Evolutionary conservation across 441 rosid species (phyloP).

Genomic region (Pelargonium australe): DNA sequence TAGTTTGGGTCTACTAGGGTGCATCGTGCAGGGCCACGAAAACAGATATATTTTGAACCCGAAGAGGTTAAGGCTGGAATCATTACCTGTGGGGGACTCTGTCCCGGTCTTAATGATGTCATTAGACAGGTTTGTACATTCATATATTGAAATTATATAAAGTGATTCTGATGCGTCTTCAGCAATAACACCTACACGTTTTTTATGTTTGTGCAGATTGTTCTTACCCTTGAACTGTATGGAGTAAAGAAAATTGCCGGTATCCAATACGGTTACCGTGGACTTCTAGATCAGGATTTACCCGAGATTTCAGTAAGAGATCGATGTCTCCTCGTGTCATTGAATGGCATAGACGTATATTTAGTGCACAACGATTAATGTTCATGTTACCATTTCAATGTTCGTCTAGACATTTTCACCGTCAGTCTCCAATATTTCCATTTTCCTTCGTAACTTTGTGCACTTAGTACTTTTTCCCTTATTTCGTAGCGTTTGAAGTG

Average conservation of each 20-base stretch:
- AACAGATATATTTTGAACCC: neutral
- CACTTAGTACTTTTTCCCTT: neutral
- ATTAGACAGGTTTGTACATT: neutral
- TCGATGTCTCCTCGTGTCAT: neutral
- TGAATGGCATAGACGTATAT: neutral
- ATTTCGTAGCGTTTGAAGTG: neutral
- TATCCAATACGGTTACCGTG: neutral
- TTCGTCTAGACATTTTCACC: no score
- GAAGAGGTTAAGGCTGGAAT: neutral
- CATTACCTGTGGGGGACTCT: neutral
- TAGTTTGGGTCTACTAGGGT: no score
- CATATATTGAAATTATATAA: no score
- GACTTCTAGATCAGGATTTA: neutral
- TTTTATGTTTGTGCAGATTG: neutral
- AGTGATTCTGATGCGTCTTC: no score
- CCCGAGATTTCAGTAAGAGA: constrained; percentile 1
- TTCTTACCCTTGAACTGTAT: neutral
- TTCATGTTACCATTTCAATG: no score
- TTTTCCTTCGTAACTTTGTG: no score
- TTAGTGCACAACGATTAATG: no score
- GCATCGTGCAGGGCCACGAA: neutral
- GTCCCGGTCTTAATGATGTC: neutral
- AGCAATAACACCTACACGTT: neutral
- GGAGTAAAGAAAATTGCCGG: constrained; percentile 1
- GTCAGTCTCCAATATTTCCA: no score